Percentiles rank a stretch among this genome's conserved stretches.
Conservation (phyloP, 225 moss, liverwort and hornwort genomes). For the Asterella californica region DNA sequence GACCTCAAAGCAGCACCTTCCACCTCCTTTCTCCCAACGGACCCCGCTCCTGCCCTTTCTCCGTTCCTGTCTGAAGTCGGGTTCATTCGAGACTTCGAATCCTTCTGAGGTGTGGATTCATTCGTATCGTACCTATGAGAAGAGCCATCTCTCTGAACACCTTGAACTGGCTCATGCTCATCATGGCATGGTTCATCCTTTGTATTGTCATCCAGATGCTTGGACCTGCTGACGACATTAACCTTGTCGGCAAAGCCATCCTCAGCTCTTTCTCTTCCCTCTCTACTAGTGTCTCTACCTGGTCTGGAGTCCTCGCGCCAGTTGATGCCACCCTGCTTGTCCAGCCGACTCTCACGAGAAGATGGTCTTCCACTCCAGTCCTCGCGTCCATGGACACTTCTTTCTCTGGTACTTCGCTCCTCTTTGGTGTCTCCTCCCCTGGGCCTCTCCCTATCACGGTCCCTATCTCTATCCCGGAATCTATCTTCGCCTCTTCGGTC, state of each 20-base stretch:
- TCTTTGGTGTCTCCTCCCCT: constrained; percentile 43
- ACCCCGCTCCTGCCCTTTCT: constrained; percentile 39
- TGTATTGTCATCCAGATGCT: constrained; percentile 28
- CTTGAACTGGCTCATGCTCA: constrained; percentile 39
- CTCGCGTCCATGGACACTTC: constrained; percentile 46
- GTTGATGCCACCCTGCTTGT: constrained; percentile 58
- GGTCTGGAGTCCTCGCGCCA: constrained; percentile 55
- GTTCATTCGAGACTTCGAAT: constrained; percentile 28
- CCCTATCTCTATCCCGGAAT: constrained; percentile 36
- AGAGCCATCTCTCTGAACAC: constrained; percentile 13
- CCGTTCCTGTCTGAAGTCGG: constrained; percentile 47
- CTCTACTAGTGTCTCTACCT: constrained; percentile 28
- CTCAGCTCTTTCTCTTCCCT: constrained; percentile 50
- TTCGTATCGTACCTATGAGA: constrained; percentile 29
- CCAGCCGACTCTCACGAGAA: constrained; percentile 59
- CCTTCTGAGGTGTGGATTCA: constrained; percentile 27
- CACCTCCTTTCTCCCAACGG: constrained; percentile 55
- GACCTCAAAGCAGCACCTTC: constrained; percentile 34
- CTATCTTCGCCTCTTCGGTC: constrained; percentile 24
- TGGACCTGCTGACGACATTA: constrained; percentile 30
- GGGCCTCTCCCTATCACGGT: constrained; percentile 54
- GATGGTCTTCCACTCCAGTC: constrained; percentile 62
- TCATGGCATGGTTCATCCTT: constrained; percentile 52
- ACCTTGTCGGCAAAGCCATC: constrained; percentile 33
- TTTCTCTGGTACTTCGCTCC: constrained; percentile 52